phyloP scores from a whole-genome alignment of 176 grass and related monocot species.

The Oryza meyeriana region DNA sequence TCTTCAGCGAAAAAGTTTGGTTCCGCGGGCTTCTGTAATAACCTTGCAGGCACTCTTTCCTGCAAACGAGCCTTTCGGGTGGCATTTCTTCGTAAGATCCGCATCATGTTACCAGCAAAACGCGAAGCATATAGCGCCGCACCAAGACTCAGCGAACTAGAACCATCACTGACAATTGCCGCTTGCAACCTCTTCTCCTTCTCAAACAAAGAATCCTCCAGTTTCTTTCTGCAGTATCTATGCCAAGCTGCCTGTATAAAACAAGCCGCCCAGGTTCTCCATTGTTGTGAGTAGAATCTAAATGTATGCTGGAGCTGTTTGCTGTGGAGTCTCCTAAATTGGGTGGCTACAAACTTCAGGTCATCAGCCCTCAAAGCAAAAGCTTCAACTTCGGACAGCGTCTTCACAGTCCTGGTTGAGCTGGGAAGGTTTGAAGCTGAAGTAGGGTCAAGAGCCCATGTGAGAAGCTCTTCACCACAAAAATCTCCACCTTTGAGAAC shows the following conservation, averaged over 20 bases:
- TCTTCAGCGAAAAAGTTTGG: conserved; percentile 76
- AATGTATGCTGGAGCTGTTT: conserved; percentile 87
- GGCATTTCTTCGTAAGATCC: conserved; percentile 55
- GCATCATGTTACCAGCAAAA: conserved; percentile 81
- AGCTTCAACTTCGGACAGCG: conserved; percentile 84
- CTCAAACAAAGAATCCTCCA: conserved; percentile 71
- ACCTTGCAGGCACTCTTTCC: conserved; percentile 64
- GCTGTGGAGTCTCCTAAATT: conserved; percentile 84
- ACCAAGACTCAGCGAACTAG: conserved; percentile 62
- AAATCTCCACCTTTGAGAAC: conserved; percentile 85
- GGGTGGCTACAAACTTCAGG: conserved; percentile 82
- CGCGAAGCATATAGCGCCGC: conserved; percentile 75
- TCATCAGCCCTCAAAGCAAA: conserved; percentile 88
- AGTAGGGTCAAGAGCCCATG: conserved; percentile 86
- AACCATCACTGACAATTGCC: conserved; percentile 53
- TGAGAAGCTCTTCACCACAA: conserved; percentile 92
- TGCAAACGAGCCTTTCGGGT: conserved; percentile 71
- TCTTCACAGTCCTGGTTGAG: conserved; percentile 88
- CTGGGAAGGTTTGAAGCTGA: conserved; percentile 60
- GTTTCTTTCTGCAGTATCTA: conserved; percentile 80
- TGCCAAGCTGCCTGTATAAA: conserved; percentile 97
- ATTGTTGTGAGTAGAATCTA: conserved; percentile 84
- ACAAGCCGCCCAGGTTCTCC: conserved; percentile 94
- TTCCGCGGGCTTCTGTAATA: conserved; percentile 85
- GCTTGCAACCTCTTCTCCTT: conserved; percentile 76